A percentile compares a stretch with the other conserved stretches of the same genome.
phyloP scores from a whole-genome alignment of 768 basidiomycete species.

The Tylopilus cervinicoccineus region DNA sequence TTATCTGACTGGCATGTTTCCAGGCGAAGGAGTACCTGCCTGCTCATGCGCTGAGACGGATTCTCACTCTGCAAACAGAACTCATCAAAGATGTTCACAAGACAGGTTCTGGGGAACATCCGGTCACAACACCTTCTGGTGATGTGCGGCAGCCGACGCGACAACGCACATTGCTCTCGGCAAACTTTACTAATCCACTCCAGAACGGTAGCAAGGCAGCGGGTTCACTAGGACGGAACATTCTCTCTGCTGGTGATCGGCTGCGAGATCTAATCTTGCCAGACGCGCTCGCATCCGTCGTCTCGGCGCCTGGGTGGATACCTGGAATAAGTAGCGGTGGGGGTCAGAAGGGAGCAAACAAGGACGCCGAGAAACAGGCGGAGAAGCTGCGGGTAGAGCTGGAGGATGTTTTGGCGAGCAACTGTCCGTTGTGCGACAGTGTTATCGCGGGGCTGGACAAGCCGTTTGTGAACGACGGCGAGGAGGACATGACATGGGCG shows the following conservation, averaged over 20 bases:
- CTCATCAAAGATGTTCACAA: conserved; percentile 56
- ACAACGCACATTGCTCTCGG: conserved; percentile 69
- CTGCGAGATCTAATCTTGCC: conserved; percentile 91
- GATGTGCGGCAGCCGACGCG: conserved; percentile 42
- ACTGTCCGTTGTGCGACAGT: conserved; percentile 91
- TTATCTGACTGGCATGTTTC: conserved; percentile 1
- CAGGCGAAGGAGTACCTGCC: conserved; percentile 93
- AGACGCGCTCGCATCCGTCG: conserved; percentile 83
- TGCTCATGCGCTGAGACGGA: conserved; percentile 74
- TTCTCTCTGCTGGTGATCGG: conserved; percentile 86
- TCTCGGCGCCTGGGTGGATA: conserved; percentile 77
- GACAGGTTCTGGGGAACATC: conserved; percentile 31
- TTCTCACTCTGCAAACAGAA: conserved; percentile 81
- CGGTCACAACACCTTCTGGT: conserved; percentile 30
- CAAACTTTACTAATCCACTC: conserved; percentile 60
- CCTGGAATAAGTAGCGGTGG: conserved; percentile 55
- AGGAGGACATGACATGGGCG: conserved; percentile 75
- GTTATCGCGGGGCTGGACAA: conserved; percentile 83
- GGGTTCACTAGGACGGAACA: conserved; percentile 68
- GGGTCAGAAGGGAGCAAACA: conserved; percentile 40
- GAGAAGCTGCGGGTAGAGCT: conserved; percentile 79
- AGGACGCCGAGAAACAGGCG: conserved; percentile 54
- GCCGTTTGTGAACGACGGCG: conserved; percentile 78
- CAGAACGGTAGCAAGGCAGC: conserved; percentile 65
- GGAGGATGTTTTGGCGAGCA: conserved; percentile 85